These are phyloP conservation scores for Pleurotus cornucopiae DNA, from an alignment of 768 basidiomycete genomes.

Conservation along the genomic window DNA sequence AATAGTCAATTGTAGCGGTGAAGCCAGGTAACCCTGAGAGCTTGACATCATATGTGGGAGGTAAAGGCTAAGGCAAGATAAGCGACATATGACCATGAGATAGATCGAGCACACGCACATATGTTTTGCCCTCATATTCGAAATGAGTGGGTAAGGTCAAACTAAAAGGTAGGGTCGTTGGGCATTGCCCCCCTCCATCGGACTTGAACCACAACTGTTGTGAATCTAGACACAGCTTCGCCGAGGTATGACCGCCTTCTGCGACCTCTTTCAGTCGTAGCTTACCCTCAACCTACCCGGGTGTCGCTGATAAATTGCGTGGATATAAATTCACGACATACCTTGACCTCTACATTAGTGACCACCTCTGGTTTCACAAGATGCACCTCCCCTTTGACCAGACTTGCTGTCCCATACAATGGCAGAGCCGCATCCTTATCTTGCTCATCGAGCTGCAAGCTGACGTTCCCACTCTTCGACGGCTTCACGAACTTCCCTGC, in stretches of 20 bases:
- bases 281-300: conserved; percentile 53
- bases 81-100: background rate
- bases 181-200: conserved; percentile 39
- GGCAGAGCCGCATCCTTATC: conserved; percentile 48
- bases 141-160: conserved; percentile 58
- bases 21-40: conserved; percentile 73
- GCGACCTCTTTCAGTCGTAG: conserved; percentile 59
- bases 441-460: conserved; percentile 50
- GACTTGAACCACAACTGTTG: conserved; percentile 57
- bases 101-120: conserved; percentile 39
- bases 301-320: conserved; percentile 1
- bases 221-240: conserved; percentile 48
- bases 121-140: conserved; percentile 47
- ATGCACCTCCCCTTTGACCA: conserved; percentile 54
- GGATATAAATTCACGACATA: too few species aligned
- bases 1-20: conserved; percentile 60
- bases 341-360: conserved; percentile 57
- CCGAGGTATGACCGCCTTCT: conserved; percentile 56
- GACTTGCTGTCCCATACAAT: conserved; percentile 47
- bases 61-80: conserved; percentile 45
- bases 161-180: conserved; percentile 47
- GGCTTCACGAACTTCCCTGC: conserved; percentile 54
- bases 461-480: conserved; percentile 48
- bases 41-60: conserved; percentile 66
- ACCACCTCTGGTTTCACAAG: conserved; percentile 52